These are phyloP conservation scores for Plectranthus barbatus DNA, from an alignment of 257 asterid genomes.

Conservation along the genomic window DNA sequence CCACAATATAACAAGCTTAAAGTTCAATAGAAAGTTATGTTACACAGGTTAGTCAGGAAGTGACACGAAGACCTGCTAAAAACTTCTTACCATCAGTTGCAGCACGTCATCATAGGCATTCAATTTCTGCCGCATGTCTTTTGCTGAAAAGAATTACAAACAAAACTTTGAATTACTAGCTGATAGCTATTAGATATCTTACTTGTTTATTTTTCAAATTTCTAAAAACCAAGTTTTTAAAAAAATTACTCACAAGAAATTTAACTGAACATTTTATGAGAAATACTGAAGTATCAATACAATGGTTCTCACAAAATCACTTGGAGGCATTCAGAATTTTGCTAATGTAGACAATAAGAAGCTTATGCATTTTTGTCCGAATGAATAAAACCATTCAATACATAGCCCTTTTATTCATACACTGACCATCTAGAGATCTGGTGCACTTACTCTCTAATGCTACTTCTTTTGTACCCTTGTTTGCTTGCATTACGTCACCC, in stretches of 20 bases:
- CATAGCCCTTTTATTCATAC: neutral
- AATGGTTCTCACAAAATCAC: neutral
- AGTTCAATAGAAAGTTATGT: constrained; percentile 1
- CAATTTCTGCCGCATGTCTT: constrained; percentile 63
- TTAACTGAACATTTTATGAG: neutral
- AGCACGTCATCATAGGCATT: constrained; percentile 48
- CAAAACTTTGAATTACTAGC: constrained; percentile 5
- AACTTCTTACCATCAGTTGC: constrained; percentile 56
- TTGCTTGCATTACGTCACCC: constrained; percentile 76
- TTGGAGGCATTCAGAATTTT: neutral
- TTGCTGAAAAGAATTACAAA: constrained; percentile 40
- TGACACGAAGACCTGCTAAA: constrained; percentile 13
- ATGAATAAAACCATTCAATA: constrained; percentile 6
- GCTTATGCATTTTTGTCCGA: constrained; percentile 1
- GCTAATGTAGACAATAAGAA: neutral
- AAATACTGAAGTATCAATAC: neutral
- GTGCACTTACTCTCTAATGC: constrained; percentile 57
- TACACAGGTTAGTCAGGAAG: constrained; percentile 12
- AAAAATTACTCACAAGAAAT: neutral
- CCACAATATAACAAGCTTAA: constrained; percentile 22
- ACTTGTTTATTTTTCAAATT: neutral
- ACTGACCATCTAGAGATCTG: neutral
- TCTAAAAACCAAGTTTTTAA: neutral
- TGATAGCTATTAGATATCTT: neutral
- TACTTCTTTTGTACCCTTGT: constrained; percentile 79